These are phyloP conservation scores for Daedalea quercina DNA, from an alignment of 768 basidiomycete species.

Conservation along the genomic window DNA sequence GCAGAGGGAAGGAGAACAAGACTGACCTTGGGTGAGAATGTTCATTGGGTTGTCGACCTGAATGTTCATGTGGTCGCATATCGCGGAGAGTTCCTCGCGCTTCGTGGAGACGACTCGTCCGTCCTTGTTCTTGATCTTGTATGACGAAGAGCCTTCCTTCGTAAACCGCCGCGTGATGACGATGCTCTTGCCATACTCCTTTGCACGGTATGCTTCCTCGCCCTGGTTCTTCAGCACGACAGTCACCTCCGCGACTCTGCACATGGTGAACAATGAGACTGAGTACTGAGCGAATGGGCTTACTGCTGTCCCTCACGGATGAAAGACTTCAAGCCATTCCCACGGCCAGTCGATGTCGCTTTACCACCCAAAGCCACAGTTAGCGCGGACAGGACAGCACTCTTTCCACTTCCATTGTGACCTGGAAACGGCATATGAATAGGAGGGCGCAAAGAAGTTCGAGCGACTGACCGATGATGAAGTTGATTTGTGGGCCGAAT, in stretches of 20 bases:
- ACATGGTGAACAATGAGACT: constrained; percentile 1
- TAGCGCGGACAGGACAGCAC: constrained; percentile 88
- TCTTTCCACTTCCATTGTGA: constrained; percentile 95
- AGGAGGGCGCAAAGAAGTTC: neutral
- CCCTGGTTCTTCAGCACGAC: constrained; percentile 87
- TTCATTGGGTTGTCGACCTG: constrained; percentile 97
- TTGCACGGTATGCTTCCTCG: constrained; percentile 78
- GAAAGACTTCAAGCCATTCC: constrained; percentile 75
- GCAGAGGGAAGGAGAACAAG: too few species aligned
- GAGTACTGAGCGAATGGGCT: constrained; percentile 16
- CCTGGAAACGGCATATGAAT: constrained; percentile 35
- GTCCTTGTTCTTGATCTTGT: constrained; percentile 76
- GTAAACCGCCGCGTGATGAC: constrained; percentile 76
- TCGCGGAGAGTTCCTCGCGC: constrained; percentile 78
- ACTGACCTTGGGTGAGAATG: constrained; percentile 78
- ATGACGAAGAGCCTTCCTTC: constrained; percentile 66
- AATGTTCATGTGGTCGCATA: constrained; percentile 94
- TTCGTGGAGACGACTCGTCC: constrained; percentile 65
- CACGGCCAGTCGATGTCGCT: constrained; percentile 86
- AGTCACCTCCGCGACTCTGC: constrained; percentile 66
- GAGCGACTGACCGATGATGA: constrained; percentile 71
- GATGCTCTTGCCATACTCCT: constrained; percentile 84
- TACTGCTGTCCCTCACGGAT: constrained; percentile 80
- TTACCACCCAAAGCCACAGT: constrained; percentile 93
- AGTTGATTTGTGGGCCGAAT: constrained; percentile 94